Conservation (phyloP, 2,329 filamentous ascomycete species). For the Boeremia exigua region DNA sequence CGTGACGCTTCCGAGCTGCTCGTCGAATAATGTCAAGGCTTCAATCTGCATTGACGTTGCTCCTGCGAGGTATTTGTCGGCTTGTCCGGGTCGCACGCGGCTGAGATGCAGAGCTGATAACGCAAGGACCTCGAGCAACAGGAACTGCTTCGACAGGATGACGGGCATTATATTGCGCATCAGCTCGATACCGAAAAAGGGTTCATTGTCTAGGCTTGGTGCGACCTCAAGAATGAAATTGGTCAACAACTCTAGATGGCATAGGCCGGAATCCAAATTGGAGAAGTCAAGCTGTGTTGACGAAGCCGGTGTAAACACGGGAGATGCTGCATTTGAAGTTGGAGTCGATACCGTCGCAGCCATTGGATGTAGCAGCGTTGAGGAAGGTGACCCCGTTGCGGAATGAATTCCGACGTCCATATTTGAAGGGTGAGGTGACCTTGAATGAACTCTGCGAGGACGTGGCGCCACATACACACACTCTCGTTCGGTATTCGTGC, state of each 20-base stretch:
- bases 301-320: slow-evolving; percentile 3
- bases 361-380: neutral
- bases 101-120: slow-evolving; percentile 29
- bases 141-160: slow-evolving; percentile 22
- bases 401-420: neutral
- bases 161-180: slow-evolving; percentile 16
- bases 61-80: slow-evolving; percentile 20
- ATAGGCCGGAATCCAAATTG: slow-evolving; percentile 17
- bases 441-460: slow-evolving; percentile 3
- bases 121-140: slow-evolving; percentile 23
- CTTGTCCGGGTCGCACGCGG: slow-evolving; percentile 8
- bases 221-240: slow-evolving; percentile 26
- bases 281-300: slow-evolving; percentile 4
- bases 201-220: slow-evolving; percentile 9
- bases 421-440: neutral
- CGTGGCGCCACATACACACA: slow-evolving; percentile 21
- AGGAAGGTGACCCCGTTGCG: neutral
- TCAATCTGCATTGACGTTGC: slow-evolving; percentile 23
- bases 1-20: slow-evolving; percentile 12
- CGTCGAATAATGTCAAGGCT: slow-evolving; percentile 20
- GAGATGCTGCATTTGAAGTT: slow-evolving; percentile 4
- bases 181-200: slow-evolving; percentile 2
- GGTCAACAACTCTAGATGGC: slow-evolving; percentile 29
- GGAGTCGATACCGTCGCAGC: neutral
- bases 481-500: slow-evolving; percentile 14